Base-by-base conservation (phyloP, 2,329 filamentous ascomycete species). In the Ophiostoma piceae region DNA sequence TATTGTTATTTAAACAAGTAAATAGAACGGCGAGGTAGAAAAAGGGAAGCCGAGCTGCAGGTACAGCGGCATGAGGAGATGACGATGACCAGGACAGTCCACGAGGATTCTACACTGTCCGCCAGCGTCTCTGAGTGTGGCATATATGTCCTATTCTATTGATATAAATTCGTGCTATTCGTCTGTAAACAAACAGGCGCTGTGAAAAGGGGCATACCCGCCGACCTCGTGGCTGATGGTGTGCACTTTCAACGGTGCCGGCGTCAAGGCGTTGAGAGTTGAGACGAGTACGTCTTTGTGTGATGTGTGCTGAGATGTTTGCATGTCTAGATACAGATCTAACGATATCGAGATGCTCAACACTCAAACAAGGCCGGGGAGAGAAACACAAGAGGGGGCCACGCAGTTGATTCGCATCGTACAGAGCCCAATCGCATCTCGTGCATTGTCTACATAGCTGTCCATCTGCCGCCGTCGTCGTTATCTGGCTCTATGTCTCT, bases 201-300 rank as follows among this genome's bases (percentile, higher is more conserved):
- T 26, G n/a, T 26, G n/a, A 57, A 57, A 57, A 57, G 51, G 51
- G 51, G 51, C 11, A 57, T 57, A 57, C n/a, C 51, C 51, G 51
- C 51, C 22, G 51, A 3, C 51, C 51, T 57, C 22, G 51, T 57
- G n/a, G 51, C 22, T 26, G 51, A 12, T 12, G 51, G n/a, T 57
- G 51, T 57, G n/a, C 22, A 57, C 22, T 22, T 57, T 57, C 22
- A 57, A 26, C 51, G 22, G 22, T 57, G 22, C 7, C n/a, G 51
- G 51, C 51, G 51, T 57, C 51, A 57, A 57, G 22, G 26, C 51
- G 43, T n/a, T n/a, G n/a, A n/a, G n/a, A n/a, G 16, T 47, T 47
- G 43, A 7, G 43, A n/a, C 14, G 16, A 3, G 14, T n/a, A n/a
- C 4, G 19, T 8, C 5, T n/a, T n/a, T n/a, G n/a, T n/a, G n/a